phyloP scores from a whole-genome alignment of 768 basidiomycete species.

The Cystobasidium tubakii region DNA sequence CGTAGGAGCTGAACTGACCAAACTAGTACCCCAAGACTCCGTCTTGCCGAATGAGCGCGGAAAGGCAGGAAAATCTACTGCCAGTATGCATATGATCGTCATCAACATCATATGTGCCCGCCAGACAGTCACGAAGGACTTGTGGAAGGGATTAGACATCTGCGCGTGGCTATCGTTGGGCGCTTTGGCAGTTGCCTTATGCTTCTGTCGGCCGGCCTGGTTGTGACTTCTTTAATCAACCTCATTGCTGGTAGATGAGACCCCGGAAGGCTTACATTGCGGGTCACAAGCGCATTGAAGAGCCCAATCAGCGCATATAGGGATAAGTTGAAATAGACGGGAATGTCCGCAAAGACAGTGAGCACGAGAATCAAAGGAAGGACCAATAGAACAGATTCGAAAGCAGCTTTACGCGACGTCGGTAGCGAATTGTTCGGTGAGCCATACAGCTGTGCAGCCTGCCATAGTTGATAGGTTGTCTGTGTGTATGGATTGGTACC shows the following conservation, averaged over 20 bases:
- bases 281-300: neutral
- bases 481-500: conserved; percentile 47
- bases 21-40: conserved; percentile 87
- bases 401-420: conserved; percentile 48
- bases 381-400: conserved; percentile 64
- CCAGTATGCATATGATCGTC: conserved; percentile 82
- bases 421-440: conserved; percentile 46
- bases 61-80: conserved; percentile 91
- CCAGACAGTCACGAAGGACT: conserved; percentile 78
- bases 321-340: conserved; percentile 55
- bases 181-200: neutral
- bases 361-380: conserved; percentile 75
- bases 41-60: conserved; percentile 83
- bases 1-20: conserved; percentile 55
- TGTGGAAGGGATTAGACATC: conserved; percentile 47
- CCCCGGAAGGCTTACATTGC: no score
- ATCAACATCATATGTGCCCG: conserved; percentile 92
- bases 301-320: conserved; percentile 46
- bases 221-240: neutral
- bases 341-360: conserved; percentile 64
- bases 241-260: no score
- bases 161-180: neutral
- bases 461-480: conserved; percentile 69
- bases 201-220: neutral
- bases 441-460: conserved; percentile 56